A percentile compares a stretch with the other conserved stretches of the same genome.
Conservation (phyloP, 2,329 filamentous ascomycete genomes). For the Penicillium italicum region DNA sequence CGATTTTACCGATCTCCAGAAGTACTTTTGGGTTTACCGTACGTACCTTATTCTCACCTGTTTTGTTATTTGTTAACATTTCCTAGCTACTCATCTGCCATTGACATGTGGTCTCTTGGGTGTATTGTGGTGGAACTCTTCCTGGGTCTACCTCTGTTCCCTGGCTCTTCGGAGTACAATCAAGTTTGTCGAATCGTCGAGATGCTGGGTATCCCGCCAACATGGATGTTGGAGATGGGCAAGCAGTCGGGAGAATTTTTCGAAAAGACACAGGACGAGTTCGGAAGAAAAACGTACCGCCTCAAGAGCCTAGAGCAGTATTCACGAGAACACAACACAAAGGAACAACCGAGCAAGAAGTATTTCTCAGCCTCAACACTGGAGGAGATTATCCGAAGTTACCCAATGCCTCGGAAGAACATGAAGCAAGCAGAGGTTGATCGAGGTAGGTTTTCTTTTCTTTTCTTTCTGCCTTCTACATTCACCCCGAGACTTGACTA, state of each 20-base stretch:
- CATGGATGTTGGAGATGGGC: conserved; percentile 99
- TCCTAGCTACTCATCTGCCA: conserved; percentile 83
- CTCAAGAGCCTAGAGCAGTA: conserved; percentile 98
- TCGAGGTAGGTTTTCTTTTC: conserved; percentile 62
- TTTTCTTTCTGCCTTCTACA: neutral
- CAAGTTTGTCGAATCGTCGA: conserved; percentile 96
- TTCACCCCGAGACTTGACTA: neutral
- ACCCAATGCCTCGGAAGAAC: conserved; percentile 97
- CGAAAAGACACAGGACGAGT: conserved; percentile 88
- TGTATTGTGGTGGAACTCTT: conserved; percentile 98
- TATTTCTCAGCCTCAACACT: conserved; percentile 94
- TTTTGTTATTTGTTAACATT: conserved; percentile 9
- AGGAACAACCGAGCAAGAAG: conserved; percentile 99
- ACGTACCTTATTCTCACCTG: conserved; percentile 26
- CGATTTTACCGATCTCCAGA: conserved; percentile 97
- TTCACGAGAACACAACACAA: conserved; percentile 88
- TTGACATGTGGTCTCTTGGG: conserved; percentile 99
- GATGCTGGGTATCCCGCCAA: conserved; percentile 93
- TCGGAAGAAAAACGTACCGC: conserved; percentile 82
- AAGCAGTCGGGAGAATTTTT: conserved; percentile 98
- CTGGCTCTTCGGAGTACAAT: conserved; percentile 97
- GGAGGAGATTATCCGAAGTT: conserved; percentile 95
- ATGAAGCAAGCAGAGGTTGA: conserved; percentile 98
- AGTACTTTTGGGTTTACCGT: conserved; percentile 85
- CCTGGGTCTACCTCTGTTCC: conserved; percentile 88